These are phyloP conservation scores for Pythium insidiosum DNA, from an alignment of 352 stramenopile species.

Conservation along the genomic window DNA sequence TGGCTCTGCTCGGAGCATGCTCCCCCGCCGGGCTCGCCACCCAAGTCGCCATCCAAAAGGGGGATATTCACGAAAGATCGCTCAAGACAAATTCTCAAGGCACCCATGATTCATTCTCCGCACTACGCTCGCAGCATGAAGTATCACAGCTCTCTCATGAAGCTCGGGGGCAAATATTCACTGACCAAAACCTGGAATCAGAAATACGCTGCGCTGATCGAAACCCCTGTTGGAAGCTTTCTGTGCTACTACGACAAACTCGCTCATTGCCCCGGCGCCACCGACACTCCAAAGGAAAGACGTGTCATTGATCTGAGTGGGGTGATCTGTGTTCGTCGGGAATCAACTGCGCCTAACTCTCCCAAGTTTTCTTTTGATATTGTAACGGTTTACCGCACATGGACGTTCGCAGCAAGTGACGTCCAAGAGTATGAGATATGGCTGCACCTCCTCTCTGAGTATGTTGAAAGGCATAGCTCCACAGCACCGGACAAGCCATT, in stretches of 20 bases:
- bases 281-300: slow-evolving; percentile 40
- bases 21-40: no score
- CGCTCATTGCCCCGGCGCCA: slow-evolving; percentile 43
- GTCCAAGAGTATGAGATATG: slow-evolving; percentile 45
- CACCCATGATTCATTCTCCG: slow-evolving; percentile 24
- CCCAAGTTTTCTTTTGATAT: slow-evolving; percentile 49
- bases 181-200: slow-evolving; percentile 45
- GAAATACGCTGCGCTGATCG: slow-evolving; percentile 47
- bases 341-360: slow-evolving; percentile 18
- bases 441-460: slow-evolving; percentile 42
- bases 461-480: slow-evolving; percentile 45
- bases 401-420: slow-evolving; percentile 51
- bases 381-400: slow-evolving; percentile 65
- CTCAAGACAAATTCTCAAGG: no score
- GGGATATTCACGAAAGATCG: slow-evolving; percentile 18
- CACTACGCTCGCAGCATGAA: slow-evolving; percentile 49
- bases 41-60: slow-evolving; percentile 16
- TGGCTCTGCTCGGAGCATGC: no score
- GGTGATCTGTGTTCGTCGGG: slow-evolving; percentile 54
- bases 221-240: slow-evolving; percentile 54
- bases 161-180: slow-evolving; percentile 46
- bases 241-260: slow-evolving; percentile 74
- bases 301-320: slow-evolving; percentile 59
- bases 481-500: slow-evolving; percentile 39
- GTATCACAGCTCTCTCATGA: slow-evolving; percentile 50